Conservation (phyloP, 73 alveolate species). For the Paramecium sonneborni region DNA sequence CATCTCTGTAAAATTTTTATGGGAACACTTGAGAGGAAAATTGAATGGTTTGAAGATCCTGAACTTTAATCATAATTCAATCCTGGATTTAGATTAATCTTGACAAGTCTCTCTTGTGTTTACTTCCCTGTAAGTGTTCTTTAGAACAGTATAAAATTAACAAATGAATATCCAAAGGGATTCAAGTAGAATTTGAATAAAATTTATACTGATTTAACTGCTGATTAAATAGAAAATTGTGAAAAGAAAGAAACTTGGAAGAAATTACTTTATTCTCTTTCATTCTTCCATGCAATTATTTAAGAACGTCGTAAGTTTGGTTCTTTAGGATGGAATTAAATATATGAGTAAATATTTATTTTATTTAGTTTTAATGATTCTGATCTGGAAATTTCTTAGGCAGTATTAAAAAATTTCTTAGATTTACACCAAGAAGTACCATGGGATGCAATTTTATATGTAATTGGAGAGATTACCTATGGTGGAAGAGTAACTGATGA, state of each 20-base stretch:
- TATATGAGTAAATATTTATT: slow-evolving; percentile 77
- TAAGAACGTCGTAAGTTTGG: slow-evolving; percentile 98
- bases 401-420: slow-evolving; percentile 84
- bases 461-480: slow-evolving; percentile 96
- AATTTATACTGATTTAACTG: slow-evolving; percentile 80
- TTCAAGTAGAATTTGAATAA: slow-evolving; percentile 82
- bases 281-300: slow-evolving; percentile 98
- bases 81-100: slow-evolving; percentile 91
- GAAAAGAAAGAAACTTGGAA: slow-evolving; percentile 86
- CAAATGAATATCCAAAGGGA: slow-evolving; percentile 96
- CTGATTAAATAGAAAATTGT: slow-evolving; percentile 85
- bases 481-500: slow-evolving; percentile 99
- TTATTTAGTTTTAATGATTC: slow-evolving; percentile 85
- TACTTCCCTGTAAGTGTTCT: slow-evolving; percentile 97
- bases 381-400: slow-evolving; percentile 92
- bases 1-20: slow-evolving; percentile 98
- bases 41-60: slow-evolving; percentile 77
- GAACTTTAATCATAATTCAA: slow-evolving; percentile 61
- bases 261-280: slow-evolving; percentile 82
- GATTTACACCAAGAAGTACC: slow-evolving; percentile 92
- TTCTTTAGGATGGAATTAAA: slow-evolving; percentile 97
- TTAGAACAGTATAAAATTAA: slow-evolving; percentile 93
- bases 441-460: slow-evolving; percentile 90
- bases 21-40: slow-evolving; percentile 96
- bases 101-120: slow-evolving; percentile 97